These are phyloP conservation scores for Penstemon newberryi DNA, from an alignment of 257 asterid species.

Conservation along the genomic window DNA sequence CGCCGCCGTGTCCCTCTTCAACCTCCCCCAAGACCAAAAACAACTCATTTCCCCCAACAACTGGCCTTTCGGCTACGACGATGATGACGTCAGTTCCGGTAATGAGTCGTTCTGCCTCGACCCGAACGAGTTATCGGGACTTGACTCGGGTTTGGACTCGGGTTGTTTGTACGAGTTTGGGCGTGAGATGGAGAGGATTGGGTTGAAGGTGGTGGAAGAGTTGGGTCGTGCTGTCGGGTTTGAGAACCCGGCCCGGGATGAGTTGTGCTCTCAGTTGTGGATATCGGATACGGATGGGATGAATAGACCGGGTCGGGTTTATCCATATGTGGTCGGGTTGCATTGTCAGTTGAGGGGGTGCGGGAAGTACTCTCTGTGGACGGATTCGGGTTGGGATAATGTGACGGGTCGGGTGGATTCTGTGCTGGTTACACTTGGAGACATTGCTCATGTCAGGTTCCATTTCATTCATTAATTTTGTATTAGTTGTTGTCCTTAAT, in stretches of 20 bases:
- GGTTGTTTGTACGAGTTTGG: conserved; percentile 45
- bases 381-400: conserved; percentile 71
- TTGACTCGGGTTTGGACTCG: conserved; percentile 36
- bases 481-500: too few relatives aligned
- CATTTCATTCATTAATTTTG: too few relatives aligned
- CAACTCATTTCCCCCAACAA: conserved; percentile 40
- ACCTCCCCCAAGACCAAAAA: conserved; percentile 38
- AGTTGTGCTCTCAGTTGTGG: conserved; percentile 57
- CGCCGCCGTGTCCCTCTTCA: conserved; percentile 34
- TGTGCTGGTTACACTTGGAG: neutral
- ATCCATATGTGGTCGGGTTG: conserved; percentile 64
- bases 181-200: conserved; percentile 57
- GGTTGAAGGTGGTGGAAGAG: conserved; percentile 47
- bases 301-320: conserved; percentile 52
- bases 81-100: conserved; percentile 18
- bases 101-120: conserved; percentile 58
- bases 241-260: conserved; percentile 43
- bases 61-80: conserved; percentile 75
- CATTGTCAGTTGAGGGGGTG: conserved; percentile 46
- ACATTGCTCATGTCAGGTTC: too few relatives aligned
- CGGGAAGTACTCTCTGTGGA: conserved; percentile 41
- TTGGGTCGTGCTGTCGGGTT: conserved; percentile 55
- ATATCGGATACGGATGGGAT: conserved; percentile 46
- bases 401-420: conserved; percentile 51
- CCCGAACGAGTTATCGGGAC: conserved; percentile 33